Evolutionary conservation across 768 basidiomycete species (phyloP), one percentile per base, ranked within the genome.

Genomic region (Suillus variegatus): DNA sequence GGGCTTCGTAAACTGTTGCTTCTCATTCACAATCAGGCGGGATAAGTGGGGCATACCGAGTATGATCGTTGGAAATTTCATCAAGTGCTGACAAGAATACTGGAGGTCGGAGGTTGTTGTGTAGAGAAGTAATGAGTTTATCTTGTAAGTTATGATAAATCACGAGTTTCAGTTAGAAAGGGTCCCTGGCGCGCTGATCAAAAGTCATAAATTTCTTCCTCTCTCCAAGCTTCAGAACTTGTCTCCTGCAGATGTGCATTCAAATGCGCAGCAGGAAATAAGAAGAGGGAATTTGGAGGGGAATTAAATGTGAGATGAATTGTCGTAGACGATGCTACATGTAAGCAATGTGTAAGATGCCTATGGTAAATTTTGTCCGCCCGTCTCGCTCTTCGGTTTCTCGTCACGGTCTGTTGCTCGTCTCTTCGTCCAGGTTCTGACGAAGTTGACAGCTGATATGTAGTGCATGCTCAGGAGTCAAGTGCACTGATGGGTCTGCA

Each of bases 1-100:
- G 68, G 87, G 87, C 4, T 89, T 90, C 69, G 86, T 94, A 70
- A 93, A 88, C 71, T 95, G 92, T 74, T 95, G 93, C 71, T 94
- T 95, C 76, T 93, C 91, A n/a, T 94, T 95, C 74, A 94, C 91
- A 8, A 94, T 95, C 64, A 83, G 93, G 60, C 78, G 92, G 66
- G 91, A 94, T 71, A 89, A 88, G 73, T 92, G 88, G 86, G 92
- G 92, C 0, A 94, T 94, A 67, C 93, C 93, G 40, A 93, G 88
- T 60, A 90, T 94, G 88, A 94, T 95, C 70, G 92, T 94, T 22
- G 94, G 94, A 18, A 94, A 94, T 74, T 94, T 94, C 69, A 92
- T 94, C 71, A 86, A 84, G 72, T 92, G 87, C 68, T 88, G 67
- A 79, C 51, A 16, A 25, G n/a, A 3, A 43, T 52, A 8, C 16